These are phyloP conservation scores for Apiotrichum laibachii DNA, from an alignment of 1,284 basidiomycete species.

Conservation along the genomic window DNA sequence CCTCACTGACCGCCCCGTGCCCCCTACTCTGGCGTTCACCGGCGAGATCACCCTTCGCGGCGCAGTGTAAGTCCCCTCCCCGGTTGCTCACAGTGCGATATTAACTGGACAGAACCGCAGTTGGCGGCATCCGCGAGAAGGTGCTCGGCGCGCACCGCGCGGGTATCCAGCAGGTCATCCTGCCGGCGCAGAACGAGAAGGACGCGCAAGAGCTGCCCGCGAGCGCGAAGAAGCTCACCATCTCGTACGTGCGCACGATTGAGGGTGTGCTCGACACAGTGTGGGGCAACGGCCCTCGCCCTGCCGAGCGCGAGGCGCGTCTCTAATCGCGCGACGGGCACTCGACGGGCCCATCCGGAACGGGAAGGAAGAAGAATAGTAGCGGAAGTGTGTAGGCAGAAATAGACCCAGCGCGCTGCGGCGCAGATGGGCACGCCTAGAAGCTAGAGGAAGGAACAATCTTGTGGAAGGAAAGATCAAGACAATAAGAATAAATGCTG, in stretches of 20 bases:
- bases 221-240: constrained; percentile 80
- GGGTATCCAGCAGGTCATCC: constrained; percentile 76
- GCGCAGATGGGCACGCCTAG: too few relatives aligned
- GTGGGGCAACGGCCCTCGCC: constrained; percentile 8
- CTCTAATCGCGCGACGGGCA: neutral
- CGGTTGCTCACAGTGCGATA: neutral
- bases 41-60: constrained; percentile 90
- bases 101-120: constrained; percentile 58
- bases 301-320: constrained; percentile 6
- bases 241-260: constrained; percentile 59
- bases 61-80: constrained; percentile 58
- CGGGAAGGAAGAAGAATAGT: too few relatives aligned
- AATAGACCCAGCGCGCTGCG: too few relatives aligned
- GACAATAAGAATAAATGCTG: too few relatives aligned
- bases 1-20: constrained; percentile 73
- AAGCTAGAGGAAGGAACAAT: too few relatives aligned
- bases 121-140: constrained; percentile 91
- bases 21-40: constrained; percentile 85
- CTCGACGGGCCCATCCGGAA: neutral
- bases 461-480: too few relatives aligned
- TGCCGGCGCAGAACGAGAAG: constrained; percentile 76
- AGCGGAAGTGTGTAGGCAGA: too few relatives aligned
- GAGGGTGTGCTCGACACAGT: constrained; percentile 37
- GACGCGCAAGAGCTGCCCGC: constrained; percentile 89
- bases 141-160: constrained; percentile 88